Evolutionary conservation across 2,329 filamentous ascomycete genomes (phyloP), one percentile per base, ranked within the genome.

Genomic region (Venturia aucupariae): DNA sequence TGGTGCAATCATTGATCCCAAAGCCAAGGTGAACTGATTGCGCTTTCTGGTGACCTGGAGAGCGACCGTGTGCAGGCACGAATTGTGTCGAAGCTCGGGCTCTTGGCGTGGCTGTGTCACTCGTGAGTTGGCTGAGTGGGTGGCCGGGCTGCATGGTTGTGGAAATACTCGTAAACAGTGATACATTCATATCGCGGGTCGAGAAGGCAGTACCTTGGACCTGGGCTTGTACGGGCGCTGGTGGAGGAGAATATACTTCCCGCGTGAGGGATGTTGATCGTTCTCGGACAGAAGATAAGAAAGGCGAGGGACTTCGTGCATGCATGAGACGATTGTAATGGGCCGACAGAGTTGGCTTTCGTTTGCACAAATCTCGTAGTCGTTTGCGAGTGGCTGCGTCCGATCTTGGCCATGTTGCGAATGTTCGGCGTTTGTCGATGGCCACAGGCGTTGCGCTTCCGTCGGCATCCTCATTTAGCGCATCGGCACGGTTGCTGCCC

Each of bases 281-380:
- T 22, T 27, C 61, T 24, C 66, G 67, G n/a, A 73, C 72, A 38
- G 75, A 75, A 13, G 74, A 76, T 54, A 72, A 72, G 68, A 84
- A 79, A 2, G 85, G 85, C 30, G 84, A 86, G 13, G 85, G 85
- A 64, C 82, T 87, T 62, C 84, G 79, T 44, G 80, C 82, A 67
- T 81, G 79, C 67, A 87, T 76, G 68, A 87, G 77, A 66, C 85
- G 80, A 70, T 86, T 83, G 70, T 87, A 87, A 69, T 87, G 84
- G 24, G 84, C 83, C 42, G 84, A 82, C 61, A 87, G 81, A 7
- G 80, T 83, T 65, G 85, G 84, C 70, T 85, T 85, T 67, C 80
- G 78, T 71, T 83, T 85, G 72, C 84, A 86, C 19, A 88, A 74
- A 60, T 82, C 76, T 67, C 86, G 82, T 30, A 88, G 74, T 66